Evolutionary conservation across 2,329 filamentous ascomycete genomes (phyloP), one percentile per base, ranked within the genome.

Genomic region (Curvularia sp.): DNA sequence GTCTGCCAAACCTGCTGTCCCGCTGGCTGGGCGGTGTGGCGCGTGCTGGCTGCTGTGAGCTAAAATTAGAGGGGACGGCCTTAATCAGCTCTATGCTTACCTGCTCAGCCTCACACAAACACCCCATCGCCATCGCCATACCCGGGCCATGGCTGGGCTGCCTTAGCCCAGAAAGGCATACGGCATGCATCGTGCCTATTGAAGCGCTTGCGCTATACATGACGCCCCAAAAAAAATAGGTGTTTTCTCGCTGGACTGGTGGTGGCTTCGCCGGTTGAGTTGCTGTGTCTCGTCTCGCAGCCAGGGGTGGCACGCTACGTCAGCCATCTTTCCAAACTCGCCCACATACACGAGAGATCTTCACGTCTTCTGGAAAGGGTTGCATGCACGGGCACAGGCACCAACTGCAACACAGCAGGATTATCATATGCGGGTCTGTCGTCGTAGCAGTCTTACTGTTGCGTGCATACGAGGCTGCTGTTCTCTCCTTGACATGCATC

Each of bases 41-140:
- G 63, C 58, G 52, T 59, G 59, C 55, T 57, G 57, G 61, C 60
- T 53, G 60, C 43, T n/a, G 21, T 13, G 53, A 23, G 12, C 65
- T 70, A 67, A 59, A 64, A 60, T 67, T 69, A 69, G 67, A 53
- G 55, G 43, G 43, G 39, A 43, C 30, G 52, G 57, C 60, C 66
- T 57, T 65, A 52, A 53, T 60, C 57, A 64, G 57, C 63, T 57
- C 51, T 54, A 34, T 51, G 66, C 64, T 62, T 50, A 60, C 60
- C 13, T 65, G 62, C 63, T 69, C 69, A 72, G 69, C 69, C 69
- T 70, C 68, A 69, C 61, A 25, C 53, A 54, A 52, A 36, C 42
- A 36, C 42, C 38, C 59, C 36, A 43, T 55, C 18, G 21, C 23
- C 46, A 30, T 60, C 48, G 58, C 58, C 27, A 27, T 36, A 43